These are phyloP conservation scores for Vigna mungo DNA, from an alignment of 306 rosid genomes.

Conservation along the genomic window DNA sequence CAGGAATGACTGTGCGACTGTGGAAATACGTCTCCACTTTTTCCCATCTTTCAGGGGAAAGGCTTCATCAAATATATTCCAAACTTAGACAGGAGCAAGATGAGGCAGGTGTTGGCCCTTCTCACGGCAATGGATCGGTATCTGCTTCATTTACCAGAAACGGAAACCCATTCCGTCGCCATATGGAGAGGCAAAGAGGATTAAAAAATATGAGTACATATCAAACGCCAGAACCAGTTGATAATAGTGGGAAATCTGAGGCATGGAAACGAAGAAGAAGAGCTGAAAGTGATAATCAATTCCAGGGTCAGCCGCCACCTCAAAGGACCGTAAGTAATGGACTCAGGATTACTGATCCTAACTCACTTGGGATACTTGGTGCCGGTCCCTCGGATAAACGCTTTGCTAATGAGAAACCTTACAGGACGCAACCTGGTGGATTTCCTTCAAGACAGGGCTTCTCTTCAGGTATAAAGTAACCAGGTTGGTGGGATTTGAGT, in stretches of 20 bases:
- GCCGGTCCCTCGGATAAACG: slow-evolving; percentile 93
- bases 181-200: slow-evolving; percentile 69
- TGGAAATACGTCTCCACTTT: slow-evolving; percentile 98
- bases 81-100: slow-evolving; percentile 86
- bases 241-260: slow-evolving; percentile 72
- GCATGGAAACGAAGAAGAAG: slow-evolving; percentile 94
- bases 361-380: slow-evolving; percentile 90
- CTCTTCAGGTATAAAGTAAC: slow-evolving; percentile 59
- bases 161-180: slow-evolving; percentile 60
- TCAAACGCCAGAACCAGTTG: slow-evolving; percentile 69
- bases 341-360: slow-evolving; percentile 67
- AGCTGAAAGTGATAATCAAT: slow-evolving; percentile 67
- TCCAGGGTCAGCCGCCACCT: slow-evolving; percentile 68
- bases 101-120: slow-evolving; percentile 78
- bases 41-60: slow-evolving; percentile 96
- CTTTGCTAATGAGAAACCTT: slow-evolving; percentile 65
- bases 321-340: slow-evolving; percentile 68
- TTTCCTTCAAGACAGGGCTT: slow-evolving; percentile 75
- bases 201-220: slow-evolving; percentile 52
- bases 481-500: slow-evolving; percentile 40
- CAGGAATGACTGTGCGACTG: slow-evolving; percentile 95
- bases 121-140: slow-evolving; percentile 67
- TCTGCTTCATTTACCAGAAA: slow-evolving; percentile 70
- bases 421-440: slow-evolving; percentile 69
- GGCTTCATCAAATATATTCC: slow-evolving; percentile 90